A percentile compares a stretch with the other conserved stretches of the same genome.
Evolutionary conservation across 2,329 filamentous ascomycete genomes (phyloP).

Genomic region (Diaporthe australafricana): DNA sequence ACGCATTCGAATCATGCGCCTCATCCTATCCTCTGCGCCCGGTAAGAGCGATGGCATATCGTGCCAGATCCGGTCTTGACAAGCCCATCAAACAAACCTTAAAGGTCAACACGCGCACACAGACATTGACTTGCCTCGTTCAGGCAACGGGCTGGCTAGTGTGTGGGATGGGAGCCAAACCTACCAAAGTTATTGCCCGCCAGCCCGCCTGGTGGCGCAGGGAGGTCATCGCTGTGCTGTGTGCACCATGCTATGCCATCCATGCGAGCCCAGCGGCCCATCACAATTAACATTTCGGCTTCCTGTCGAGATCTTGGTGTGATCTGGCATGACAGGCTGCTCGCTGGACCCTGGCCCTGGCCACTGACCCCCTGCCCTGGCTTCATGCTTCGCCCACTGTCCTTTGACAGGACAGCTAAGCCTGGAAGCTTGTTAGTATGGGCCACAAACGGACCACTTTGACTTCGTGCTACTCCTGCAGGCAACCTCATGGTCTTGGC

Average conservation of each 20-base stretch:
- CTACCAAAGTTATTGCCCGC: background rate
- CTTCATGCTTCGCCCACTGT: background rate
- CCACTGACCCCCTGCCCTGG: background rate
- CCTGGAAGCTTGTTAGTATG: conserved; percentile 22
- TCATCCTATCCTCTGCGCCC: conserved; percentile 16
- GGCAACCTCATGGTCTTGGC: conserved; percentile 10
- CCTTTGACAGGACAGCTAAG: conserved; percentile 26
- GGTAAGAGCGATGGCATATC: conserved; percentile 7
- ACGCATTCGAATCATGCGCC: conserved; percentile 18
- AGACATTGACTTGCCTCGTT: conserved; percentile 19
- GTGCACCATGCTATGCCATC: conserved; percentile 12
- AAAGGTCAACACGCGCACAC: conserved; percentile 4
- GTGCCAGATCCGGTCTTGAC: conserved; percentile 26
- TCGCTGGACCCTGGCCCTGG: background rate
- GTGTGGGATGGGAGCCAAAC: background rate
- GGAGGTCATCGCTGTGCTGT: conserved; percentile 6
- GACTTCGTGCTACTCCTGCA: conserved; percentile 23
- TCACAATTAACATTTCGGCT: conserved; percentile 26
- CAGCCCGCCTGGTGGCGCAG: background rate
- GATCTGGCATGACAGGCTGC: conserved; percentile 15
- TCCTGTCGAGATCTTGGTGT: conserved; percentile 26
- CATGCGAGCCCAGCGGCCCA: conserved; percentile 17
- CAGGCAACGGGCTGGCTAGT: conserved; percentile 2
- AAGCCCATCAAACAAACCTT: conserved; percentile 29
- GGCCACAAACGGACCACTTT: conserved; percentile 27